Evolutionary conservation across 768 basidiomycete species (phyloP), one percentile per base, ranked within the genome.

Genomic region (Neoboletus magnificus): DNA sequence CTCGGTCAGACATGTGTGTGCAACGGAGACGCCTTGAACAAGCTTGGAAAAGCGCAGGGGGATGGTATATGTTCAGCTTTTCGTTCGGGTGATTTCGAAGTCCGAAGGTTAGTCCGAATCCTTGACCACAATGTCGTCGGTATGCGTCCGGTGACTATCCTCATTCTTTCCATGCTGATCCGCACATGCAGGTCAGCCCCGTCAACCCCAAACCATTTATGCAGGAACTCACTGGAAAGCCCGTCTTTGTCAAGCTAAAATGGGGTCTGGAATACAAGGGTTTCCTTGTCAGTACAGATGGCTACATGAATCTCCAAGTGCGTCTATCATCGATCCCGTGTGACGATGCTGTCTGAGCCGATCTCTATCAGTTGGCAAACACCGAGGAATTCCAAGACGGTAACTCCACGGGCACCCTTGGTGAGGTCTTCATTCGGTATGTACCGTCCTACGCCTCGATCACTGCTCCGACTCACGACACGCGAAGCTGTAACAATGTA

Each of bases 201-300:
- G 93, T 98, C 66, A 99, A 99, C 76, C 97, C 97, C 22, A 98
- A 98, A 77, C 97, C 97, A 7, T 98, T 98, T 78, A 82, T 99
- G 67, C 94, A 98, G 77, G 95, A 97, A 72, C 86, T 98, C 62
- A 98, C 97, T 27, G 97, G 97, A 60, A 98, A 99, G 79, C 87
- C 89, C 37, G 92, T 98, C 43, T 91, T 86, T 67, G 97, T 98
- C 59, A 84, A 85, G 57, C 83, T 99, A 67, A 99, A 99, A 78
- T 99, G 97, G 97, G 97, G 97, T 58, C 81, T 98, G 48, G 94
- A 98, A 70, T 98, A 98, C 81, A 97, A 94, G 78, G 97, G 97
- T 41, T 99, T 97, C 77, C 82, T 99, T 60, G 97, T 99, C 62
- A 95, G 92, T 67, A 98, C 97, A 8, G 97, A 99, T 74, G 93